Conservation (phyloP, 805 yeast genomes). For the Millerozyma miso region DNA sequence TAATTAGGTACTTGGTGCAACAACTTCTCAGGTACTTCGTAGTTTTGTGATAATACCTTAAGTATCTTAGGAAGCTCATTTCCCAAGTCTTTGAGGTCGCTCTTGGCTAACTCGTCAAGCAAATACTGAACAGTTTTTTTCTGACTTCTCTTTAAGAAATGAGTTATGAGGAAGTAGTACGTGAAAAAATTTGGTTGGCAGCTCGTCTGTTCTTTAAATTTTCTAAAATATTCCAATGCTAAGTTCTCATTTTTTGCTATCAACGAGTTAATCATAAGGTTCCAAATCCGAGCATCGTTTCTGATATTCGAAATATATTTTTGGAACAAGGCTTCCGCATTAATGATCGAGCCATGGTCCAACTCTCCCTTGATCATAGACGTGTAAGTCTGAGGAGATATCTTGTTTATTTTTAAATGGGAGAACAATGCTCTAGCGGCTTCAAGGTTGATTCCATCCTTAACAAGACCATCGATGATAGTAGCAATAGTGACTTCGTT, state of each 20-base stretch:
- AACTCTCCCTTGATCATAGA: constrained; percentile 47
- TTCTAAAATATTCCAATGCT: constrained; percentile 39
- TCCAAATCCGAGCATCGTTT: constrained; percentile 42
- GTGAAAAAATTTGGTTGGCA: constrained; percentile 47
- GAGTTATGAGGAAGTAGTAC: constrained; percentile 42
- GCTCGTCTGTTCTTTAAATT: constrained; percentile 23
- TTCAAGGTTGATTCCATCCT: constrained; percentile 40
- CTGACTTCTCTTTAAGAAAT: constrained; percentile 31
- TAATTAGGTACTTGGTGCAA: constrained; percentile 4
- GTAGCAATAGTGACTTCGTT: constrained; percentile 48
- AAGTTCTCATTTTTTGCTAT: constrained; percentile 28
- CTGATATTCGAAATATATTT: constrained; percentile 29
- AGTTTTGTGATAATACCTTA: constrained; percentile 5
- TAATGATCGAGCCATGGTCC: constrained; percentile 30
- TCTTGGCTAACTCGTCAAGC: constrained; percentile 33
- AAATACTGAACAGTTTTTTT: constrained; percentile 27
- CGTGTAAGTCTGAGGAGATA: constrained; percentile 37
- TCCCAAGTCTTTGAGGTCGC: constrained; percentile 32
- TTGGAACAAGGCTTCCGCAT: constrained; percentile 29
- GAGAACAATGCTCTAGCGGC: constrained; percentile 52
- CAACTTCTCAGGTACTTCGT: constrained; percentile 4
- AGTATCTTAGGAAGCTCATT: constrained; percentile 35
- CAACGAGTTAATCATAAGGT: constrained; percentile 32
- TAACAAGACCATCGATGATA: constrained; percentile 50
- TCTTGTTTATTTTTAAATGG: constrained; percentile 30